Percentiles rank a stretch among this genome's conserved stretches.
Evolutionary conservation across 2,329 filamentous ascomycete genomes (phyloP).

Genomic region (Phialocephala subalpina): DNA sequence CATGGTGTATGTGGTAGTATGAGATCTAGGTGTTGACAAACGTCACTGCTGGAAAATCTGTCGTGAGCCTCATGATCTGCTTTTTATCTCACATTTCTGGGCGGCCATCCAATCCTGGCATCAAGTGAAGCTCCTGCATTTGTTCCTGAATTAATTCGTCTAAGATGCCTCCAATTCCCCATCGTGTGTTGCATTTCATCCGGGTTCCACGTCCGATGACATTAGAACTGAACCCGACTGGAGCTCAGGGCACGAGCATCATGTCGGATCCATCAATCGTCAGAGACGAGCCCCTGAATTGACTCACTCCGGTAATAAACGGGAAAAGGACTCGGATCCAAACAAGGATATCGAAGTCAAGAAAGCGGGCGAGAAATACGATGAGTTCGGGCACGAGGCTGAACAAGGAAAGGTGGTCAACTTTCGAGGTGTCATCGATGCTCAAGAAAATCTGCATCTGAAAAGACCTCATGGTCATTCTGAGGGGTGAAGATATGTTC

Average conservation of each 20-base stretch:
- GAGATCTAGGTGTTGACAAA: background rate
- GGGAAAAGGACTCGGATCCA: constrained; percentile 5
- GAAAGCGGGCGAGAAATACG: constrained; percentile 8
- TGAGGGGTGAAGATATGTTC: constrained; percentile 57
- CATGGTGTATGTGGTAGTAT: background rate
- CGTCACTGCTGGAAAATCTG: background rate
- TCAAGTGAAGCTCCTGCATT: background rate
- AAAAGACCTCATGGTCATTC: constrained; percentile 52
- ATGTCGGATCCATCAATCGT: constrained; percentile 13
- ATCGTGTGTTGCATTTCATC: constrained; percentile 14
- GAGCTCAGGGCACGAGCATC: constrained; percentile 21
- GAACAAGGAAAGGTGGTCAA: constrained; percentile 46
- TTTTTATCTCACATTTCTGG: background rate
- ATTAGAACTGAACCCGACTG: constrained; percentile 21
- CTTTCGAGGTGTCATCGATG: constrained; percentile 47
- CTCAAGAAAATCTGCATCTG: constrained; percentile 52
- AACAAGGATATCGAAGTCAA: constrained; percentile 2
- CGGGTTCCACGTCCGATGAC: constrained; percentile 12
- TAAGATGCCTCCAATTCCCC: constrained; percentile 13
- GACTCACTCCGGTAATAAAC: constrained; percentile 19
- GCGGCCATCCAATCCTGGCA: background rate
- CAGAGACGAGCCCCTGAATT: constrained; percentile 19
- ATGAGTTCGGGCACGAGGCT: constrained; percentile 12
- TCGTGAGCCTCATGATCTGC: background rate
- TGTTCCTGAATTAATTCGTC: background rate